Evolutionary conservation across 345 rosid species (phyloP).

Genomic region (Populus ilicifolia): DNA sequence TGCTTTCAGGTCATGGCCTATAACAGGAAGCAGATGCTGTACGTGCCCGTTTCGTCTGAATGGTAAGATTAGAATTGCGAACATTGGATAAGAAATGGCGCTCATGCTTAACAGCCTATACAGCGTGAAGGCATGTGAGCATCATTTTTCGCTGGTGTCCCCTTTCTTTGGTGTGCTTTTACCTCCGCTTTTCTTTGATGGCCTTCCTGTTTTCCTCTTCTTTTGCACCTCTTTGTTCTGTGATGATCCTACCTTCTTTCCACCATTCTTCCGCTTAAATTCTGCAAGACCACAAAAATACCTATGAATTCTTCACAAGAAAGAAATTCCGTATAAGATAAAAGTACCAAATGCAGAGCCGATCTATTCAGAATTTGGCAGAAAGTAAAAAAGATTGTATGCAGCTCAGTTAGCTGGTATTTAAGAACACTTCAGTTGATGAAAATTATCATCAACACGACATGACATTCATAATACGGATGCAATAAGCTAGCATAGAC

Average conservation of each 20-base stretch:
- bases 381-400: no score
- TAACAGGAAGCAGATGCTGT: background rate
- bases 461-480: no score
- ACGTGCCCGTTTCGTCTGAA: background rate
- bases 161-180: slow-evolving; percentile 29
- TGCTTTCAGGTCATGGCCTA: background rate
- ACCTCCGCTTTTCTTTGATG: slow-evolving; percentile 26
- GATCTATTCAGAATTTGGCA: no score
- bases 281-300: slow-evolving; percentile 34
- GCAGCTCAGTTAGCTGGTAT: no score
- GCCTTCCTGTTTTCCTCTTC: slow-evolving; percentile 41
- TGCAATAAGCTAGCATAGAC: no score
- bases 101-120: background rate
- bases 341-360: no score
- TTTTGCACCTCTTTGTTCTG: slow-evolving; percentile 46
- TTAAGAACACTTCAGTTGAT: no score
- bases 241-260: slow-evolving; percentile 48
- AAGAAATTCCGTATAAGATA: no score
- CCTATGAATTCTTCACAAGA: background rate
- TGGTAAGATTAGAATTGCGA: background rate
- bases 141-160: slow-evolving; percentile 6
- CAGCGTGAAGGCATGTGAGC: background rate
- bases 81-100: background rate
- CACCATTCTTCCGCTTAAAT: slow-evolving; percentile 60
- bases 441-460: no score